These are phyloP conservation scores for Cryptococcus sp. DNA, from an alignment of 1,284 basidiomycete species.

Conservation along the genomic window DNA sequence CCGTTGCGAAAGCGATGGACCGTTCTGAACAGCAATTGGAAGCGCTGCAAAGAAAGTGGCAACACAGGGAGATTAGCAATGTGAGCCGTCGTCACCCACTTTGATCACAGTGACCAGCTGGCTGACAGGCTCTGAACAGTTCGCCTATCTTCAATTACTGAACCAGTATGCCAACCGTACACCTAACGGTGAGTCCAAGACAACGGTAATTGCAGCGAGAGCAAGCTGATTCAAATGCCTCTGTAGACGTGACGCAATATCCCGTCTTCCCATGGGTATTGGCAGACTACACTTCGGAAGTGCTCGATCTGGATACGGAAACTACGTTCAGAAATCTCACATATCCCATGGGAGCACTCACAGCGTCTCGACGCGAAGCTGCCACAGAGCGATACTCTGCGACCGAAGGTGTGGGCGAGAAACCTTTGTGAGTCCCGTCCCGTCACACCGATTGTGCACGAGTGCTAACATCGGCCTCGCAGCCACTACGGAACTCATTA, in stretches of 20 bases:
- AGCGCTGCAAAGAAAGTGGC: constrained; percentile 66
- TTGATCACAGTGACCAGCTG: neutral
- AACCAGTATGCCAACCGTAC: constrained; percentile 90
- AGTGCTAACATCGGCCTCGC: neutral
- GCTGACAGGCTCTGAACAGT: constrained; percentile 57
- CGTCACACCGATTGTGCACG: neutral
- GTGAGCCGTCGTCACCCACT: constrained; percentile 55
- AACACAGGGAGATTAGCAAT: constrained; percentile 83
- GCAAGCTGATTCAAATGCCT: constrained; percentile 13
- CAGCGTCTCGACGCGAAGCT: constrained; percentile 68
- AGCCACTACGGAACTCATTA: constrained; percentile 89
- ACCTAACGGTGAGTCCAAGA: constrained; percentile 62
- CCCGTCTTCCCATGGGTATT: constrained; percentile 89
- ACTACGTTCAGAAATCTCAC: constrained; percentile 70
- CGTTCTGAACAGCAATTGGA: constrained; percentile 52
- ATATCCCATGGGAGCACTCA: constrained; percentile 90
- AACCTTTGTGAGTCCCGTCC: constrained; percentile 62
- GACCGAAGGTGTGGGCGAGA: constrained; percentile 76
- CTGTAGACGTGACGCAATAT: constrained; percentile 81
- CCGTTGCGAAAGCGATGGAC: constrained; percentile 49
- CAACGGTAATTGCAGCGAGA: constrained; percentile 17
- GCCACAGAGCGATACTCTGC: constrained; percentile 75
- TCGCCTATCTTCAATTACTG: constrained; percentile 79
- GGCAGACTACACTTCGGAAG: constrained; percentile 76
- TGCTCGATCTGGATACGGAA: constrained; percentile 68